Percentiles rank a stretch among this genome's conserved stretches.
These are phyloP conservation scores for Fusarium chuoi DNA, from an alignment of 2,329 filamentous ascomycete genomes.

Conservation along the genomic window DNA sequence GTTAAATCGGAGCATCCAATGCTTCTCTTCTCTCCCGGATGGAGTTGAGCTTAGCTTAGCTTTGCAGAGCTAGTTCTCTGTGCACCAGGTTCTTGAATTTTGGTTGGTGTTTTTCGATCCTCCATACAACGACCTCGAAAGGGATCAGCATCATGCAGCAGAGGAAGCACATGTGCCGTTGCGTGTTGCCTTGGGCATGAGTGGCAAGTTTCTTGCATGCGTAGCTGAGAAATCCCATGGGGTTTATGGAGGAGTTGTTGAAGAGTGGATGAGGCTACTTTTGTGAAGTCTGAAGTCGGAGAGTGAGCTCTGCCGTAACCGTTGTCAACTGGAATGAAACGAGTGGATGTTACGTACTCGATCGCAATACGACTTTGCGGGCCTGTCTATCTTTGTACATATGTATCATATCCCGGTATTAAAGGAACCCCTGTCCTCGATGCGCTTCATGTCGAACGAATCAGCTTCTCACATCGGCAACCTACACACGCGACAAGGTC, in stretches of 20 bases:
- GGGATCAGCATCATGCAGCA: constrained; percentile 17
- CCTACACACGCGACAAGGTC: constrained; percentile 26
- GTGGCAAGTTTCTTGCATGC: constrained; percentile 22
- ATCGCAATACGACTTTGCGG: constrained; percentile 12
- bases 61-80: constrained; percentile 8
- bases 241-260: constrained; percentile 21
- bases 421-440: constrained; percentile 11
- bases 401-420: neutral
- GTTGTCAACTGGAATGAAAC: neutral
- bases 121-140: constrained; percentile 4
- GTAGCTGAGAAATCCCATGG: constrained; percentile 15
- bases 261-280: constrained; percentile 1
- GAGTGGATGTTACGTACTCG: constrained; percentile 14
- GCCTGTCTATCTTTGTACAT: neutral
- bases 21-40: neutral
- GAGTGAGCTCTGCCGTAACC: neutral
- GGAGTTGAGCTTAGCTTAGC: constrained; percentile 13
- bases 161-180: constrained; percentile 3
- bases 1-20: constrained; percentile 1
- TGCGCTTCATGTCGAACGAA: constrained; percentile 28
- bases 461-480: constrained; percentile 20
- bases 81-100: constrained; percentile 3
- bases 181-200: constrained; percentile 16
- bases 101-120: constrained; percentile 15
- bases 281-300: neutral